Conservation (phyloP, 2,329 filamentous ascomycete species). For the Ophiocordyceps australis region DNA sequence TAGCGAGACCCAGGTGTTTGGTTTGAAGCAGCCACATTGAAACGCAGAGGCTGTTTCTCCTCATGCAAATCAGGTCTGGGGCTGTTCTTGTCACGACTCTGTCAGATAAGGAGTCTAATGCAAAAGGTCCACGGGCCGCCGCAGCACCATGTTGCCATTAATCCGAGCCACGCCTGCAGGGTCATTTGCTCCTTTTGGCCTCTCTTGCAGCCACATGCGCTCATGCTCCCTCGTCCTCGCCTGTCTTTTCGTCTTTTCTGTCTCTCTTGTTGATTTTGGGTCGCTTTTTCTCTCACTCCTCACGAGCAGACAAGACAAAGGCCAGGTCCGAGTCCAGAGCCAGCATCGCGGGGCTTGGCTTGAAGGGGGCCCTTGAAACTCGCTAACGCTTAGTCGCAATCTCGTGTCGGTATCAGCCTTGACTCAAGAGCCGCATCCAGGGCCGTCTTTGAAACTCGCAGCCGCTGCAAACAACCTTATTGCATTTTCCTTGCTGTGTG, state of each 20-base stretch:
- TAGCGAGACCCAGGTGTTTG: slow-evolving; percentile 8
- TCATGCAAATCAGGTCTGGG: slow-evolving; percentile 1
- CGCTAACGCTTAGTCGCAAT: slow-evolving; percentile 27
- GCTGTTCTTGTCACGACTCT: background rate
- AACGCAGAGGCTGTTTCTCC: slow-evolving; percentile 8
- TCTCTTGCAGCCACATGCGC: no score
- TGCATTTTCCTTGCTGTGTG: slow-evolving; percentile 2
- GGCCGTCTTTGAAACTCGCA: slow-evolving; percentile 2
- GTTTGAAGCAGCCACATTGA: slow-evolving; percentile 13
- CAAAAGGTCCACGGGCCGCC: no score
- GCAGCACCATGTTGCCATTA: no score
- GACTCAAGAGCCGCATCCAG: slow-evolving; percentile 3
- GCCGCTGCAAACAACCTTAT: slow-evolving; percentile 4
- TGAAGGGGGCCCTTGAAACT: slow-evolving; percentile 32
- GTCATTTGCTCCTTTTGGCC: no score
- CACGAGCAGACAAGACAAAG: background rate
- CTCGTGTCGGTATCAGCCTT: slow-evolving; percentile 28
- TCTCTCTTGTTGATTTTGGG: no score
- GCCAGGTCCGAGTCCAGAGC: background rate
- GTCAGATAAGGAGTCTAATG: no score
- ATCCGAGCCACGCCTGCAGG: no score
- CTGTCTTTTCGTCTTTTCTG: no score
- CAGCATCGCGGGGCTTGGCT: slow-evolving; percentile 3
- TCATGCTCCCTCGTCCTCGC: no score
- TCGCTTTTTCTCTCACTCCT: no score